Evolutionary conservation across 139 green algal species (phyloP), one percentile per base, ranked within the genome.

Genomic region (Picochlorum sp.): DNA sequence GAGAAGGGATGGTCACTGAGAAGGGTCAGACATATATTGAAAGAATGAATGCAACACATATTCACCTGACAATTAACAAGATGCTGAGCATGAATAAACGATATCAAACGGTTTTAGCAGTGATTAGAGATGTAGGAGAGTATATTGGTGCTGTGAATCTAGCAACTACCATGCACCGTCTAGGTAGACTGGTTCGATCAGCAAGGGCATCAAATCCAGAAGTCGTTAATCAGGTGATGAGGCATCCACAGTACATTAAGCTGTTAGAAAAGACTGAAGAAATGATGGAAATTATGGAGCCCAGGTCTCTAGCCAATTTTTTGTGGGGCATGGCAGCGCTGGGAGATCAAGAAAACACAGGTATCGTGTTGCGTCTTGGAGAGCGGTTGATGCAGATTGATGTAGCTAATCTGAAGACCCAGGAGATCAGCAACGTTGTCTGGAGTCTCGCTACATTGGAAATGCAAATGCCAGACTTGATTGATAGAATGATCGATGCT

Each of bases 121-220:
- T 88, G 2, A 65, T 83, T 33, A 65, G 70, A 3, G 62, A 70
- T 28, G 49, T 75, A 32, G 61, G 55, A 13, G 16, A 45, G 8
- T 37, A 72, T 0, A 80, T 87, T 41, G 76, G 82, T 61, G 64
- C 66, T 35, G 82, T 90, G 68, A 92, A 90, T 67, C 62, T 84
- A 47, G 74, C 67, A 49, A 82, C 72, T 7, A 77, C 84, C 1
- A 70, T 92, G 30, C 70, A 85, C 10, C 66, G 75, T 5, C 51
- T 84, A 40, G 82, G 78, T 29, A 88, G 85, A 60, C 57, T 88
- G n/a, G 60, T 74, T 13, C 39, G 50, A 16, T 55, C 39, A 33
- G 36, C 35, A 30, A 26, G 36, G 51, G 29, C 31, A 22, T 7
- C 12, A 6, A 20, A 49, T 50, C 43, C 50, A 25, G 32, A 16